A percentile compares a stretch with the other conserved stretches of the same genome.
Evolutionary conservation across 148 eudicot genomes (phyloP).

Genomic region (Heliosperma pusillum): DNA sequence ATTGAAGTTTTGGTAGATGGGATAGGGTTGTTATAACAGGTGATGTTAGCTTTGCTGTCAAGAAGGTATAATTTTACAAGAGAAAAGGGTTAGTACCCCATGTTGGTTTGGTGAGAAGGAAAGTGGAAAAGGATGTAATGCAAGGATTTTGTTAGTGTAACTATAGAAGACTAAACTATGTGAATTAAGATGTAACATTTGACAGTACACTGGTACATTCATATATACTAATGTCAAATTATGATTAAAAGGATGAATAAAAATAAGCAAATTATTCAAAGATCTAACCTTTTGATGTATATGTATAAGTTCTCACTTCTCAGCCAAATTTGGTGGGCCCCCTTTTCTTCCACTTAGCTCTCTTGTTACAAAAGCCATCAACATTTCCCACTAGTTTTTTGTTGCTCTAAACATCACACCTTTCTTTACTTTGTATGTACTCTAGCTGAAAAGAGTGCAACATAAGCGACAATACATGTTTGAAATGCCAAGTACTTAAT

Average conservation of each 20-base stretch:
- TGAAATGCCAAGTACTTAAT: conserved; percentile 25
- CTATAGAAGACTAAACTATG: conserved; percentile 17
- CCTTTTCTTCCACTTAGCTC: conserved; percentile 23
- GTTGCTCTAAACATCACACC: conserved; percentile 21
- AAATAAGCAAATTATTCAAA: not conserved
- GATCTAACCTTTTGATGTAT: conserved; percentile 9
- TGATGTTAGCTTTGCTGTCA: conserved; percentile 45
- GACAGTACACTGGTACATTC: conserved; percentile 17
- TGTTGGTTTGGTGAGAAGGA: conserved; percentile 49
- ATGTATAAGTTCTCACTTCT: conserved; percentile 24
- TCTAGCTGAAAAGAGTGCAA: conserved; percentile 35
- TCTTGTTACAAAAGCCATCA: conserved; percentile 35
- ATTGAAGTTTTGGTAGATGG: conserved; percentile 18
- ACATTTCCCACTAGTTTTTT: conserved; percentile 9
- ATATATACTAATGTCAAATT: conserved; percentile 24
- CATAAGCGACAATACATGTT: conserved; percentile 30
- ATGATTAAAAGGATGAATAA: conserved; percentile 9
- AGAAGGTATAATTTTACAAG: conserved; percentile 41
- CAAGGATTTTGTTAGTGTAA: conserved; percentile 15
- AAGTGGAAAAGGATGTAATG: conserved; percentile 23
- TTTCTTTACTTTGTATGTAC: conserved; percentile 35
- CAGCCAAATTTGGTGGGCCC: conserved; percentile 23
- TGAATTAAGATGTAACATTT: conserved; percentile 23
- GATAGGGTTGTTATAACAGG: conserved; percentile 39
- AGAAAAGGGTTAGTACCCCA: conserved; percentile 37